Conservation (phyloP, 306 rosid genomes). For the Citrullus colocynthis region DNA sequence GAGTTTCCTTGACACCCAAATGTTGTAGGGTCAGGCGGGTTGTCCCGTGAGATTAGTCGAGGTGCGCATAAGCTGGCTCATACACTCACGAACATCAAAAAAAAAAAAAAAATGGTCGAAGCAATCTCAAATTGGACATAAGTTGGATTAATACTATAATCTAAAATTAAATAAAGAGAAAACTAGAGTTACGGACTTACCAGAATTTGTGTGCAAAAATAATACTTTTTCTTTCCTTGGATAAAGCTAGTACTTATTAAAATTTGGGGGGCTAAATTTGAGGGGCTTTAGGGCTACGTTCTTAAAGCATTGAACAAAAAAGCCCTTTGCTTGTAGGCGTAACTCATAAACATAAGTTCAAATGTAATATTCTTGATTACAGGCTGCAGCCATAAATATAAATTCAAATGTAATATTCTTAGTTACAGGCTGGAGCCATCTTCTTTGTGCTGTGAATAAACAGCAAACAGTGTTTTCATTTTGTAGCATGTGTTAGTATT, state of each 20-base stretch:
- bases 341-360: not conserved
- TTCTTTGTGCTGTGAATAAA: not conserved
- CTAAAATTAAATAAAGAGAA: not conserved
- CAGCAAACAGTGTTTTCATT: not conserved
- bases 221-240: not conserved
- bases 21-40: too few species aligned
- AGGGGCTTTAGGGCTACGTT: not conserved
- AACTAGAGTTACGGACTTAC: not conserved
- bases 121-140: not conserved
- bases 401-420: not conserved
- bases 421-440: not conserved
- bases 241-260: not conserved
- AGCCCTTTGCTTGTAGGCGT: not conserved
- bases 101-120: not conserved
- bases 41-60: too few species aligned
- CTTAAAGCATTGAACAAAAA: not conserved
- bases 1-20: too few species aligned
- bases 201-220: not conserved
- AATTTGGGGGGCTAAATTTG: not conserved
- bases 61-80: too few species aligned
- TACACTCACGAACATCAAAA: too few species aligned
- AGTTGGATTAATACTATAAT: not conserved
- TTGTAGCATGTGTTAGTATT: not conserved
- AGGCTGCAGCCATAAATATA: not conserved
- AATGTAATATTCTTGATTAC: too few species aligned